phyloP scores from a whole-genome alignment of 169 alveolate species.

The Cryptosporidium bovis region DNA sequence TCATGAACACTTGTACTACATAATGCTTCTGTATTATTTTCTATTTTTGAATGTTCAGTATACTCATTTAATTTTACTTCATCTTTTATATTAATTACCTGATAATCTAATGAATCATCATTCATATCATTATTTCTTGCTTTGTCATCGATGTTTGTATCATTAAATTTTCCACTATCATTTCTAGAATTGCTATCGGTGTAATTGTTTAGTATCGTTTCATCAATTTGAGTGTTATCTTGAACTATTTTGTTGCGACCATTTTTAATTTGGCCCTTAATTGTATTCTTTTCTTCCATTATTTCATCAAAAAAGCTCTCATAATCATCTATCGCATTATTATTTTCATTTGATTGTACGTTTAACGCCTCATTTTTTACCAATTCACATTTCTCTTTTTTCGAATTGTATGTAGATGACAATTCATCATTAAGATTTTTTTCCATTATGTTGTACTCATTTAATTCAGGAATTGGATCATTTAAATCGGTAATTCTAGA shows the following conservation, averaged over 20 bases:
- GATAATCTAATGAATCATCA: too few relatives aligned
- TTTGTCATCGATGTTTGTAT: neutral
- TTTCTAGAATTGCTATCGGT: neutral
- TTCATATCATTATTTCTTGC: too few relatives aligned
- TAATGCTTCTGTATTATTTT: neutral
- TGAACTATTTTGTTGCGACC: too few relatives aligned
- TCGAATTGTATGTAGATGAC: too few relatives aligned
- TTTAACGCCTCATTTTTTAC: neutral
- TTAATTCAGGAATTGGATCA: too few relatives aligned
- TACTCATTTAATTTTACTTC: too few relatives aligned
- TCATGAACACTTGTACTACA: neutral
- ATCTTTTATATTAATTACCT: too few relatives aligned
- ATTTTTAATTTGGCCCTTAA: too few relatives aligned
- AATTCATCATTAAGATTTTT: too few relatives aligned
- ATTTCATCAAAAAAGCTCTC: conserved; percentile 52
- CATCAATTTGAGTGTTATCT: neutral
- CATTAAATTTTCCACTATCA: neutral
- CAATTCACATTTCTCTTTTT: neutral
- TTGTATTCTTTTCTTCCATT: conserved; percentile 11
- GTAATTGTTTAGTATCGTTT: neutral
- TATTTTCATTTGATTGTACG: neutral
- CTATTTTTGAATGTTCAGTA: too few relatives aligned
- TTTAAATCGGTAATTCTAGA: too few relatives aligned
- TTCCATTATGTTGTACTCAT: too few relatives aligned
- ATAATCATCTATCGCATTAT: neutral